Percentiles rank a stretch among this genome's conserved stretches.
phyloP scores from a whole-genome alignment of 2,329 filamentous ascomycete genomes.

The Ophiostoma perfectum region DNA sequence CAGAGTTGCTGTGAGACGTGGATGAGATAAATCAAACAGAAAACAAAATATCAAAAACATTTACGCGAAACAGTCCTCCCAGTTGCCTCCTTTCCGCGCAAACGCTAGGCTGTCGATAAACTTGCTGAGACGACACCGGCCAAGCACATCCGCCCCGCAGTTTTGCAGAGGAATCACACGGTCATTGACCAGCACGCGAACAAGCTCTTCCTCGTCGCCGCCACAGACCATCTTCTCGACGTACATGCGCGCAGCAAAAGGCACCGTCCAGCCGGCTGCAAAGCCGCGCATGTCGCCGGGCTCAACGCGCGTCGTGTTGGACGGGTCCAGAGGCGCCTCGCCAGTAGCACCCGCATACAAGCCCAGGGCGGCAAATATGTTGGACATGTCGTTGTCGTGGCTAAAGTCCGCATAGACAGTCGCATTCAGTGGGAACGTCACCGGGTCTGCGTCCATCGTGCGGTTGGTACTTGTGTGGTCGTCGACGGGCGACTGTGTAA shows the following conservation, averaged over 20 bases:
- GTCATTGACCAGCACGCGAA: slow-evolving; percentile 79
- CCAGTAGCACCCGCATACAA: slow-evolving; percentile 55
- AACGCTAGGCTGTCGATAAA: slow-evolving; percentile 75
- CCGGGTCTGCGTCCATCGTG: slow-evolving; percentile 62
- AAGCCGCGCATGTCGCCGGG: slow-evolving; percentile 58
- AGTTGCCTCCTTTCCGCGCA: slow-evolving; percentile 64
- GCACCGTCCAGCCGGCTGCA: slow-evolving; percentile 71
- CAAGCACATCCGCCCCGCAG: slow-evolving; percentile 64
- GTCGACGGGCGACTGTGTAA: slow-evolving; percentile 62
- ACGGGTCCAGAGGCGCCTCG: slow-evolving; percentile 38
- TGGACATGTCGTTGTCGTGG: slow-evolving; percentile 83
- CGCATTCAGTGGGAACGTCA: slow-evolving; percentile 67
- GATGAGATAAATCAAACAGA: neutral
- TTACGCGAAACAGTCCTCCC: slow-evolving; percentile 57
- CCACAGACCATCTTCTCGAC: slow-evolving; percentile 79
- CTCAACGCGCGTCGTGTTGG: slow-evolving; percentile 45
- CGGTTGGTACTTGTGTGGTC: slow-evolving; percentile 72
- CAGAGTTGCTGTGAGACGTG: neutral
- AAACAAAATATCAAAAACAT: neutral
- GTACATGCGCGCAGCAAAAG: slow-evolving; percentile 75
- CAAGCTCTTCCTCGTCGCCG: slow-evolving; percentile 54
- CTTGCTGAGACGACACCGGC: slow-evolving; percentile 61
- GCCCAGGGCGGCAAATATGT: slow-evolving; percentile 69
- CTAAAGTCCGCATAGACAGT: slow-evolving; percentile 82
- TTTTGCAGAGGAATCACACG: slow-evolving; percentile 66